These are phyloP conservation scores for Houttuynia cordata DNA, from an alignment of 164 flowering plant genomes.

Conservation along the genomic window DNA sequence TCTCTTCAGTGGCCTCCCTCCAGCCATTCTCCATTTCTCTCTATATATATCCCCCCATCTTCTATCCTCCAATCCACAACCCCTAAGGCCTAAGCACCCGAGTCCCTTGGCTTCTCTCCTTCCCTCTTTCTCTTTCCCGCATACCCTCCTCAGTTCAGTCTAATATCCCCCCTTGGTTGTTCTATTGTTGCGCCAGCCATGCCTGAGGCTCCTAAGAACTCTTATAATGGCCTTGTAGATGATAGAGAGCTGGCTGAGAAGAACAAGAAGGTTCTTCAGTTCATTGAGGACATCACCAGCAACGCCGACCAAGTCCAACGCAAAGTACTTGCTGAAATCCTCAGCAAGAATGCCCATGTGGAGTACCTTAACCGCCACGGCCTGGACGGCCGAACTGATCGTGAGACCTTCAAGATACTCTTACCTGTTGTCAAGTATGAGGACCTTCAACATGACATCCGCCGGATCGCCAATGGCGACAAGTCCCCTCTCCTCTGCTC, in stretches of 20 bases:
- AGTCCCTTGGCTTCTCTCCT: slow-evolving; percentile 2
- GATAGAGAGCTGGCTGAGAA: slow-evolving; percentile 16
- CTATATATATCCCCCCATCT: background rate
- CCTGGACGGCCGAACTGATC: slow-evolving; percentile 51
- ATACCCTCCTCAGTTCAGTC: background rate
- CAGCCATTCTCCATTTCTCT: background rate
- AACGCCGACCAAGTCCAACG: slow-evolving; percentile 56
- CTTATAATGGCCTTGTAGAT: background rate
- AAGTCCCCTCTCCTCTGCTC: slow-evolving; percentile 57
- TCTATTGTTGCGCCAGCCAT: slow-evolving; percentile 18
- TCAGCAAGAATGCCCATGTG: slow-evolving; percentile 50
- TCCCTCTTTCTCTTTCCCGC: slow-evolving; percentile 4
- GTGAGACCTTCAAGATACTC: slow-evolving; percentile 61
- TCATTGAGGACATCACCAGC: slow-evolving; percentile 67
- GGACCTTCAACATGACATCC: slow-evolving; percentile 51
- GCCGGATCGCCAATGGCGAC: slow-evolving; percentile 75
- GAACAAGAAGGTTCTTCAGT: slow-evolving; percentile 49
- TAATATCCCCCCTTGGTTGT: background rate
- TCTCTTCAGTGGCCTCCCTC: background rate
- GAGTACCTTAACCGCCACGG: slow-evolving; percentile 60
- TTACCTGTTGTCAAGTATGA: slow-evolving; percentile 74
- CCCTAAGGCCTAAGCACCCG: slow-evolving; percentile 9
- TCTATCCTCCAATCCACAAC: slow-evolving; percentile 6
- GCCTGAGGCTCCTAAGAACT: slow-evolving; percentile 65
- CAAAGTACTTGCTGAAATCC: slow-evolving; percentile 55